Base-by-base conservation (phyloP, 140 eudicot genomes). In the Senecio squalidus region DNA sequence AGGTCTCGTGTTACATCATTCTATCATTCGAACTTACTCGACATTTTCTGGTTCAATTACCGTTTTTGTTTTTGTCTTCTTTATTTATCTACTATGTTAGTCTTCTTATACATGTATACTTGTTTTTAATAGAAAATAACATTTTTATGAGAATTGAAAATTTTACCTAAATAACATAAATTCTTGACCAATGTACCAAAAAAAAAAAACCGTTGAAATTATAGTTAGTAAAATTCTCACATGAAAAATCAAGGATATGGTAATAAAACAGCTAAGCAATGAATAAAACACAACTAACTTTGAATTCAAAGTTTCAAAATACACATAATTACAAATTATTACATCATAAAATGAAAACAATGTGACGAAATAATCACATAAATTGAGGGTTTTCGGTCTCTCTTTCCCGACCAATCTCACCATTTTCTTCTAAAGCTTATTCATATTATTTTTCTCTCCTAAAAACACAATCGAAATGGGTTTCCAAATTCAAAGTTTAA, bases 161-260 rank as follows among this genome's bases (percentile, higher is more conserved):
- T n/a, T n/a, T n/a, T n/a, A n/a, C n/a, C n/a, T n/a, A n/a, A n/a
- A n/a, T n/a, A n/a, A n/a, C n/a, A n/a, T 1, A 55, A 51, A 27
- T 29, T 9, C 4, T 60, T 1, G 14, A 20, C 9, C 4, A 51
- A 27, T 51, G 52, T 40, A 20, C 27, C 25, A 25, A 40, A 66
- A 34, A 41, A 7, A 44, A 54, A 9, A 6, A 50, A 7, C 63
- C 49, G 57, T 60, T 70, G 34, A 58, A 68, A 9, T 28, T 6
- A 4, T 20, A 21, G 9, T 29, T 5, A 2, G 28, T 50, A 46
- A 67, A 28, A 22, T n/a, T 18, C 0, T 64, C 77, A 71, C 64
- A 63, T 71, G 77, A 24, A 71, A 63, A 71, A 25, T 39, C 71
- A 56, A 59, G n/a, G 63, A 55, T 46, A 9, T 10, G 24, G 47